Percentiles rank a stretch among this genome's conserved stretches.
Evolutionary conservation across 352 stramenopile genomes (phyloP).

Genomic region (Phytophthora hybrid): DNA sequence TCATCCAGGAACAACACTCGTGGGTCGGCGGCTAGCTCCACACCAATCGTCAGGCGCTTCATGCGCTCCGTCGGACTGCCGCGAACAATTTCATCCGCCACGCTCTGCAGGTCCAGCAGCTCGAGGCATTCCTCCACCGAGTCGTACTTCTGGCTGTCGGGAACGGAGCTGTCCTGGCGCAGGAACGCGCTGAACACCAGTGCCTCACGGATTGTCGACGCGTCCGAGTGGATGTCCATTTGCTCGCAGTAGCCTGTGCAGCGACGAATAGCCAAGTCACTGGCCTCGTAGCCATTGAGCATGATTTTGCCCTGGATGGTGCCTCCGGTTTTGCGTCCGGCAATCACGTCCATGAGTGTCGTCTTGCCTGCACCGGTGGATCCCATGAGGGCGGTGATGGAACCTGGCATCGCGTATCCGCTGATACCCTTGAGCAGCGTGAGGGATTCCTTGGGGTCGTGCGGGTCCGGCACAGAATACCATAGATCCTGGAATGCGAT

Average conservation of each 20-base stretch:
- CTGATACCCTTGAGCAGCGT: conserved; percentile 68
- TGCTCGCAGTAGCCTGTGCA: conserved; percentile 62
- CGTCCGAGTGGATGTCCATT: conserved; percentile 87
- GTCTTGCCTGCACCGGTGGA: conserved; percentile 85
- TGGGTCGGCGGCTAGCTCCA: conserved; percentile 88
- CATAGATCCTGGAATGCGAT: conserved; percentile 49
- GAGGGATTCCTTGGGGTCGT: conserved; percentile 52
- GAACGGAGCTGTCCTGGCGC: conserved; percentile 44
- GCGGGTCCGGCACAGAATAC: conserved; percentile 46
- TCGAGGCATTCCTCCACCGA: conserved; percentile 46
- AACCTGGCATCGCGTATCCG: conserved; percentile 48
- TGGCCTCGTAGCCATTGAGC: conserved; percentile 48
- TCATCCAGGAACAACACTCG: conserved; percentile 82
- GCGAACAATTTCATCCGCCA: conserved; percentile 48
- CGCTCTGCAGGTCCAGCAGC: conserved; percentile 39
- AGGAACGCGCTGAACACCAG: conserved; percentile 89
- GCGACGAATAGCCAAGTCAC: conserved; percentile 40
- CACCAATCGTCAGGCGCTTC: conserved; percentile 74
- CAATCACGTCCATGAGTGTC: conserved; percentile 94
- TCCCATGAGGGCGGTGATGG: conserved; percentile 65
- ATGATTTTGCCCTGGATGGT: conserved; percentile 67
- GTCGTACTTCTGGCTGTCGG: conserved; percentile 39
- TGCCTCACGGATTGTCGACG: conserved; percentile 88
- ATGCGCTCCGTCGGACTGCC: conserved; percentile 50
- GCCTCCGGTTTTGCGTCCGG: conserved; percentile 89